Conservation (phyloP, 306 rosid species). For the Cicer chorassanicum region DNA sequence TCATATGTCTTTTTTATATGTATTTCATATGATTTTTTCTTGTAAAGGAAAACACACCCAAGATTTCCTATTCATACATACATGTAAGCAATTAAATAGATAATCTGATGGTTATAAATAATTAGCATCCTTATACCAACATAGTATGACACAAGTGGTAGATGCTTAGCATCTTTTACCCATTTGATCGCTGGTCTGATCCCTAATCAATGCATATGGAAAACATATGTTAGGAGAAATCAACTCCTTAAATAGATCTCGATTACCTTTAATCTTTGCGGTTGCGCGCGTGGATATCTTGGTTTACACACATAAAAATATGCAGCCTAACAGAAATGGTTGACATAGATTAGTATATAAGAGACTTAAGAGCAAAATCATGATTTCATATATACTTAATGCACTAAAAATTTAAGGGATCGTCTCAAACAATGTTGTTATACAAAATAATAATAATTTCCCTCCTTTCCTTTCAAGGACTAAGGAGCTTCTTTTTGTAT, state of each 20-base stretch:
- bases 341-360: not conserved
- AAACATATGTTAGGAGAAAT: too few species aligned
- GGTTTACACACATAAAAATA: not conserved
- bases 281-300: too few species aligned
- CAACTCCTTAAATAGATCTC: too few species aligned
- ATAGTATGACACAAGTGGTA: too few species aligned
- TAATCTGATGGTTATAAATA: not conserved
- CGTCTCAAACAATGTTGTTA: conserved; percentile 34
- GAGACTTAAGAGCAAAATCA: conserved; percentile 20
- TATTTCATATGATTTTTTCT: not conserved
- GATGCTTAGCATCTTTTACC: too few species aligned
- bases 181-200: too few species aligned
- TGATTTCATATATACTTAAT: not conserved
- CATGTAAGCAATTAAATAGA: not conserved
- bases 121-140: not conserved
- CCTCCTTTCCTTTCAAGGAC: not conserved
- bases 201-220: too few species aligned
- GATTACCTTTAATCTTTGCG: too few species aligned
- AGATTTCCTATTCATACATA: not conserved
- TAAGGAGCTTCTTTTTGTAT: conserved; percentile 60
- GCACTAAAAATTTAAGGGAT: conserved; percentile 11
- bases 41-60: not conserved
- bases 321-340: conserved; percentile 1
- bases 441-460: not conserved
- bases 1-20: not conserved